Evolutionary conservation across 108 stramenopile genomes (phyloP).

Genomic region (Aurantiochytrium sp.): DNA sequence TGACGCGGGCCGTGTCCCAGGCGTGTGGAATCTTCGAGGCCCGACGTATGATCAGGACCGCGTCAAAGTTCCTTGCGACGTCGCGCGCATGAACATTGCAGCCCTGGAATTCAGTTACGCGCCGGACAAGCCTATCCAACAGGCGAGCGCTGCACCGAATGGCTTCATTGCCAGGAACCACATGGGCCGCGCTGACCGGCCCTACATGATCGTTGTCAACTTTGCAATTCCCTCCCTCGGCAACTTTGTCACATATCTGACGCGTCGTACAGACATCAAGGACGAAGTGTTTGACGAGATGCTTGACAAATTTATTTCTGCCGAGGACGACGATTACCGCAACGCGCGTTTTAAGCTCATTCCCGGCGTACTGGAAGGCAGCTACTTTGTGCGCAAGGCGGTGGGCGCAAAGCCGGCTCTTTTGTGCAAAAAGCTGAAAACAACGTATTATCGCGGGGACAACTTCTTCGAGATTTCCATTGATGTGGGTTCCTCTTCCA

Average conservation of each 20-base stretch:
- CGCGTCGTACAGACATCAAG: neutral
- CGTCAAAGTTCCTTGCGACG: neutral
- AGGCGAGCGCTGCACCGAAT: neutral
- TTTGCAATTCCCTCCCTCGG: neutral
- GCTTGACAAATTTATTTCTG: neutral
- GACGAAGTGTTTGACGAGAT: neutral
- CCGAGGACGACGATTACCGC: neutral
- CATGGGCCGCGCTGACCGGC: neutral
- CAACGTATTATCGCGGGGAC: neutral
- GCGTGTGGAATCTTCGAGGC: neutral
- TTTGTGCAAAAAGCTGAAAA: neutral
- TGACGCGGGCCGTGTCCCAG: neutral
- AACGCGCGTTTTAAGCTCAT: conserved; percentile 10
- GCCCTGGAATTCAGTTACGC: neutral
- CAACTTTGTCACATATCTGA: neutral
- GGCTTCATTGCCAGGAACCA: neutral
- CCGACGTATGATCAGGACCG: neutral
- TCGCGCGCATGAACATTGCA: neutral
- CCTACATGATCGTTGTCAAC: neutral
- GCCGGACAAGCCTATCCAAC: neutral
- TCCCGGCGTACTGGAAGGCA: neutral
- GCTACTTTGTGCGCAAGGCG: conserved; percentile 13
- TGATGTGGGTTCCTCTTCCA: neutral
- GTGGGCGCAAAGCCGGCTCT: conserved; percentile 7
- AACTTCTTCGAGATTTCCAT: neutral